Conservation (phyloP, 148 eudicot species). For the Dysphania ambrosioides region DNA sequence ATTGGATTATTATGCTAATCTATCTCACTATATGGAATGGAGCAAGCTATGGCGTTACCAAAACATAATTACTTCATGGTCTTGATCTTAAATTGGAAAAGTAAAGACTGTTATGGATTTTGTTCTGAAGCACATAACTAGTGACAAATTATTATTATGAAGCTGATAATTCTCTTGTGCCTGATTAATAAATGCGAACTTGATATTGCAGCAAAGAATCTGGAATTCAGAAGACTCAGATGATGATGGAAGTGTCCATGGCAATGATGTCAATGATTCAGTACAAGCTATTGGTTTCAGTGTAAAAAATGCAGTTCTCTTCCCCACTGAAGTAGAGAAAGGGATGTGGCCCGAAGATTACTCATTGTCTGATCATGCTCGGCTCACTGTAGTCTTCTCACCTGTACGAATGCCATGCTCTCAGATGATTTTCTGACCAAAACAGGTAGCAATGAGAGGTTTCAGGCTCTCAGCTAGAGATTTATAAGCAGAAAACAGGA, state of each 20-base stretch:
- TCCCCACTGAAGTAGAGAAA: conserved; percentile 93
- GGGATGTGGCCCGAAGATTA: conserved; percentile 98
- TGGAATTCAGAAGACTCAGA: conserved; percentile 57
- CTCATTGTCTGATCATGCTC: conserved; percentile 96
- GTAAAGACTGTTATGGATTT: background rate
- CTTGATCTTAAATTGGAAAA: background rate
- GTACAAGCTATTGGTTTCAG: conserved; percentile 76
- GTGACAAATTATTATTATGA: background rate
- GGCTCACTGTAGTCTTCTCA: conserved; percentile 89
- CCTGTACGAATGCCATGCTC: conserved; percentile 90
- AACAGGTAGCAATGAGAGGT: background rate
- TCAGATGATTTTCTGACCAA: conserved; percentile 40
- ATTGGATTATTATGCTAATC: background rate
- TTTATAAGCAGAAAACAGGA: conserved; percentile 4
- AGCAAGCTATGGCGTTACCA: background rate
- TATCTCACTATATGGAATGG: background rate
- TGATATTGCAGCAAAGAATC: conserved; percentile 59
- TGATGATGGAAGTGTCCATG: conserved; percentile 32
- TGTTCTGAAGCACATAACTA: background rate
- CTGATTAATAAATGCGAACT: conserved; percentile 4
- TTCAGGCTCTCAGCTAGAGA: background rate
- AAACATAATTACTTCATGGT: background rate
- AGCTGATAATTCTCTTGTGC: background rate
- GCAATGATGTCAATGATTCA: conserved; percentile 38
- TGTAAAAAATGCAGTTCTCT: conserved; percentile 88